phyloP scores from a whole-genome alignment of 2,329 filamentous ascomycete genomes.

The Leptodontidium sp. region DNA sequence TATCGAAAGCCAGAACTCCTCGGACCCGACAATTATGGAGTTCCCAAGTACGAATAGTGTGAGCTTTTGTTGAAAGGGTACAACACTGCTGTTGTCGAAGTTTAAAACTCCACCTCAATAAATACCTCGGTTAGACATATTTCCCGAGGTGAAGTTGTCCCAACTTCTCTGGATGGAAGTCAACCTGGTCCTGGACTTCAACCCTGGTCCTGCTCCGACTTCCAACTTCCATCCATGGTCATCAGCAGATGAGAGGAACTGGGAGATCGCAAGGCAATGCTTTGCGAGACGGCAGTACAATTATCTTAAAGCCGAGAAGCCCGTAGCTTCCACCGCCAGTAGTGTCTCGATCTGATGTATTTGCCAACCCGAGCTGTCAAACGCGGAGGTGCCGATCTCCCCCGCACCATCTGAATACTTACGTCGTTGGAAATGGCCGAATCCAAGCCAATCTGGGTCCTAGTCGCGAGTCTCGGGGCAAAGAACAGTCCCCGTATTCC shows the following conservation, averaged over 20 bases:
- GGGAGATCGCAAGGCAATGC: background rate
- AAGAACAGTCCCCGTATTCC: background rate
- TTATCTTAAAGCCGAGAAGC: constrained; percentile 1
- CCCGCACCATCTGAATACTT: constrained; percentile 19
- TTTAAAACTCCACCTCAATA: background rate
- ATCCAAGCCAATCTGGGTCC: background rate
- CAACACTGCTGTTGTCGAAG: background rate
- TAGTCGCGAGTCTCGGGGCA: background rate
- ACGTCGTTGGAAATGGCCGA: constrained; percentile 12
- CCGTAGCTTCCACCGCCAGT: background rate
- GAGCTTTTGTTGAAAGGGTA: no score
- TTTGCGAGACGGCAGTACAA: background rate
- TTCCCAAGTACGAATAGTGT: no score
- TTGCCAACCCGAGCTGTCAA: background rate
- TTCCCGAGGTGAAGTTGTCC: background rate
- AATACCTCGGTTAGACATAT: constrained; percentile 8
- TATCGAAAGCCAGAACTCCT: no score
- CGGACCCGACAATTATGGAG: no score
- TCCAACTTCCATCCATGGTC: background rate
- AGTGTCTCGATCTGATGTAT: background rate
- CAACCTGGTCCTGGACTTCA: background rate
- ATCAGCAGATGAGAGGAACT: background rate
- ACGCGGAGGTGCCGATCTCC: constrained; percentile 12
- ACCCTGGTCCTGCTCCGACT: background rate
- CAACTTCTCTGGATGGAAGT: background rate